Base-by-base conservation (phyloP, 257 asterid species). In the Misopates orontium region DNA sequence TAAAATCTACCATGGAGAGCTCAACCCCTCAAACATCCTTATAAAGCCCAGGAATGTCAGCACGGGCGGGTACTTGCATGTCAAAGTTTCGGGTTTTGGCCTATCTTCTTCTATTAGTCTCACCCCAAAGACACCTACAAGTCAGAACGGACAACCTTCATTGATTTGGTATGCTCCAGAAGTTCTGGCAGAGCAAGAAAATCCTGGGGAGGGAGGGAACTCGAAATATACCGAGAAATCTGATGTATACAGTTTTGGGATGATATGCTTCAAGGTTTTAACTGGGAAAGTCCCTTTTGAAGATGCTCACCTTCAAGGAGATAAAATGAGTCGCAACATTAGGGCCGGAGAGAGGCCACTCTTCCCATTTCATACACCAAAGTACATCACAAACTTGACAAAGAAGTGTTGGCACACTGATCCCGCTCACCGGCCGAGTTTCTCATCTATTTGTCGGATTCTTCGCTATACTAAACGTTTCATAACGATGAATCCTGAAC, bases 231-330 rank as follows among this genome's bases (percentile, higher is more conserved):
- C 83, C 0, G 96, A 87, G 71, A 92, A 92, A 67, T 79, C 87
- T 0, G 97, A 92, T 45, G 91, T 89, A 22, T 92, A 92, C 42
- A 92, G 96, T 69, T 92, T 85, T 22, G 98, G 94, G 23, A 92
- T 92, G 97, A 77, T 92, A 10, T 92, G 95, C 55, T 92, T 92
- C n/a, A 89, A 92, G 80, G 72, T 92, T 39, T 50, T 92, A 69
- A 85, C 96, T 0, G 98, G 98, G 36, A 92, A 92, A 73, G 94
- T 89, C 64, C 97, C 98, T 0, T 92, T 89, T 11, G 97, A 92
- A 23, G 97, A 92, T 32, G 62, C 86, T 4, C 98, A 89, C 72
- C 81, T 89, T 1, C 97, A 87, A 71, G 97, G 98, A 31, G 96
- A 92, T 7, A 89, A 87, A 73, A 84, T 87, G 98, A 77, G 96